phyloP scores from a whole-genome alignment of 139 green algal species.

The Klebsormidium nitens region DNA sequence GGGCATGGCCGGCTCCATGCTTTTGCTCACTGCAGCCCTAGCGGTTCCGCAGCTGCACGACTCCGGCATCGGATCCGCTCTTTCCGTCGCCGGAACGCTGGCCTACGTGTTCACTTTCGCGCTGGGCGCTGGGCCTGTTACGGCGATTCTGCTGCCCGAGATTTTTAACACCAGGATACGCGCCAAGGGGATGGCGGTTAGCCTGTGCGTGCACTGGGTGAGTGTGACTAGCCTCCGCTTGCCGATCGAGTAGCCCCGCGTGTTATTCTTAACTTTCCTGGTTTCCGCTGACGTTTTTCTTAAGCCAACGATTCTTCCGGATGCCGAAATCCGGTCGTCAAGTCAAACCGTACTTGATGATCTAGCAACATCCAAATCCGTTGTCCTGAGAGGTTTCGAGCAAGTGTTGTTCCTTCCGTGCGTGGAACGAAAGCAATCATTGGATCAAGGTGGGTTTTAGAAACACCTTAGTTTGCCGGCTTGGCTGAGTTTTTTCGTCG shows the following conservation, averaged over 20 bases:
- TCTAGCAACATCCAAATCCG: not conserved
- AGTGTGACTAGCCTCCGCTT: too few relatives aligned
- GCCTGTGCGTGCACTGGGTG: constrained; percentile 15
- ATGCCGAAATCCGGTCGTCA: not conserved
- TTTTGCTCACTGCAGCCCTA: too few relatives aligned
- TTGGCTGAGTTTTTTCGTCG: not conserved
- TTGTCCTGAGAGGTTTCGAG: not conserved
- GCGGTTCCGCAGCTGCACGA: not conserved
- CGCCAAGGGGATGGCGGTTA: constrained; percentile 44
- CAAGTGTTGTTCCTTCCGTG: not conserved
- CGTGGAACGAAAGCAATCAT: not conserved
- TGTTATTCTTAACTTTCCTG: constrained; percentile 9
- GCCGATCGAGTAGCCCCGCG: too few relatives aligned
- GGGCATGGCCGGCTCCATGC: too few relatives aligned
- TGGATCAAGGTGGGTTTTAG: not conserved
- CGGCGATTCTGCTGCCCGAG: constrained; percentile 84
- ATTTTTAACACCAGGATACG: constrained; percentile 71
- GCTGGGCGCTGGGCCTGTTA: constrained; percentile 82
- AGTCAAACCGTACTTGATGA: not conserved
- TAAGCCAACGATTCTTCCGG: not conserved
- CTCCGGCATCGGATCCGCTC: not conserved
- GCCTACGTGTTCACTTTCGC: constrained; percentile 86
- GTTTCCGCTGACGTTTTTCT: not conserved
- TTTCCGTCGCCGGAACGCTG: constrained; percentile 68
- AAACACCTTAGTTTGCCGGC: not conserved